Evolutionary conservation across 768 basidiomycete species (phyloP).

Genomic region (Sarcodon sp.): DNA sequence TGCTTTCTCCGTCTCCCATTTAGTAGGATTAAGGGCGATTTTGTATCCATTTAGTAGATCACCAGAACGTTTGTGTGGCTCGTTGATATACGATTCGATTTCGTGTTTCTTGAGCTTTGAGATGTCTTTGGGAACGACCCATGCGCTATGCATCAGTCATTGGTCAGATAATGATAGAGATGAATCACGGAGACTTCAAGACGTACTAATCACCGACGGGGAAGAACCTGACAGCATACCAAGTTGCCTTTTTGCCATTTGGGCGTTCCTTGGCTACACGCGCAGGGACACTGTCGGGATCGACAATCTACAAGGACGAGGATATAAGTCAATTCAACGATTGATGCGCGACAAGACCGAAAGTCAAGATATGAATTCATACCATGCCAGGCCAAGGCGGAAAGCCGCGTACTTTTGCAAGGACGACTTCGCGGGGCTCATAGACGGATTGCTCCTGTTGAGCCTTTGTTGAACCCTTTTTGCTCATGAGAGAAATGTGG

Average conservation of each 20-base stretch:
- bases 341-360: slow-evolving; percentile 3
- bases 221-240: slow-evolving; percentile 80
- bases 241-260: slow-evolving; percentile 46
- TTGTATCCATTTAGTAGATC: slow-evolving; percentile 70
- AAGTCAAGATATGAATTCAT: slow-evolving; percentile 23
- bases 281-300: slow-evolving; percentile 51
- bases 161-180: slow-evolving; percentile 4
- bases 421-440: slow-evolving; percentile 70
- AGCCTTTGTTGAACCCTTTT: slow-evolving; percentile 35
- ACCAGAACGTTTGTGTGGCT: slow-evolving; percentile 62
- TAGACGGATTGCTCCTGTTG: slow-evolving; percentile 25
- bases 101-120: slow-evolving; percentile 65
- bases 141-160: slow-evolving; percentile 41
- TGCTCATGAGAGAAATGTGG: slow-evolving; percentile 22
- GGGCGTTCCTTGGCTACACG: slow-evolving; percentile 63
- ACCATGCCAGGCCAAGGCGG: slow-evolving; percentile 95
- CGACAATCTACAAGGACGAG: slow-evolving; percentile 50
- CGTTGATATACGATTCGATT: slow-evolving; percentile 74
- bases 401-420: slow-evolving; percentile 88
- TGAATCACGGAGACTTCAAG: slow-evolving; percentile 3
- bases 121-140: slow-evolving; percentile 76
- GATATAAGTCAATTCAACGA: slow-evolving; percentile 2
- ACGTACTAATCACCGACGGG: slow-evolving; percentile 90
- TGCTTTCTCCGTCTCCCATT: slow-evolving; percentile 43
- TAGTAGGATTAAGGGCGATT: slow-evolving; percentile 60